Evolutionary conservation across 1,139 yeast genomes (phyloP).

Genomic region (Lodderomyces metapsilosis): DNA sequence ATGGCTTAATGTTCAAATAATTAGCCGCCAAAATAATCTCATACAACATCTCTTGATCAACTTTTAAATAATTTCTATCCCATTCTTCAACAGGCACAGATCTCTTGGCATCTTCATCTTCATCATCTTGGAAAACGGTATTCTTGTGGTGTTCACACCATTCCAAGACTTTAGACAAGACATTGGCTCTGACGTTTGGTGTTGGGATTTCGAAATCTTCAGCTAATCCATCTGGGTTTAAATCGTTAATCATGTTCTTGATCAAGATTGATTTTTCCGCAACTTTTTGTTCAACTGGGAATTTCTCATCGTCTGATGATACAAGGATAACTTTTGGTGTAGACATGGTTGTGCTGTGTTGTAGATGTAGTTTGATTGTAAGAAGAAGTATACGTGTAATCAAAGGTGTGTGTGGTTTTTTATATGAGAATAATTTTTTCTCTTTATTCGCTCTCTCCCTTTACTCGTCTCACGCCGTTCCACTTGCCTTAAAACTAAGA

Average conservation of each 20-base stretch:
- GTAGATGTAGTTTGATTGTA: background rate
- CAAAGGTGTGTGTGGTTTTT: no score
- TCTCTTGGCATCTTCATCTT: slow-evolving; percentile 78
- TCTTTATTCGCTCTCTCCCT: no score
- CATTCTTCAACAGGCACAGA: slow-evolving; percentile 89
- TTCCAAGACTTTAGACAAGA: slow-evolving; percentile 86
- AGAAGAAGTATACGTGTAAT: no score
- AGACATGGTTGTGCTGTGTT: slow-evolving; percentile 10
- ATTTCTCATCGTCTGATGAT: slow-evolving; percentile 72
- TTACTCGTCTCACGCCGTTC: no score
- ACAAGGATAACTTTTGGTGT: slow-evolving; percentile 56
- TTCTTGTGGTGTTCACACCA: slow-evolving; percentile 98
- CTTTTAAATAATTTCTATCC: slow-evolving; percentile 94
- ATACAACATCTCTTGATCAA: slow-evolving; percentile 97
- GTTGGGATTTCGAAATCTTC: slow-evolving; percentile 84
- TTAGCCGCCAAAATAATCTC: slow-evolving; percentile 96
- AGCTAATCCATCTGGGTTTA: slow-evolving; percentile 58
- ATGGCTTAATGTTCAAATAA: slow-evolving; percentile 88
- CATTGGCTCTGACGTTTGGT: slow-evolving; percentile 85
- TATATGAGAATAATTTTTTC: no score
- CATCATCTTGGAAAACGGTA: slow-evolving; percentile 70
- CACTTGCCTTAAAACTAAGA: no score
- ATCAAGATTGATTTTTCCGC: slow-evolving; percentile 88
- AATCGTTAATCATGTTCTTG: slow-evolving; percentile 87
- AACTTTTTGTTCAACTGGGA: slow-evolving; percentile 74